Evolutionary conservation across 495 filamentous ascomycete genomes (phyloP).

Genomic region (Hyaloscypha hepaticicola): DNA sequence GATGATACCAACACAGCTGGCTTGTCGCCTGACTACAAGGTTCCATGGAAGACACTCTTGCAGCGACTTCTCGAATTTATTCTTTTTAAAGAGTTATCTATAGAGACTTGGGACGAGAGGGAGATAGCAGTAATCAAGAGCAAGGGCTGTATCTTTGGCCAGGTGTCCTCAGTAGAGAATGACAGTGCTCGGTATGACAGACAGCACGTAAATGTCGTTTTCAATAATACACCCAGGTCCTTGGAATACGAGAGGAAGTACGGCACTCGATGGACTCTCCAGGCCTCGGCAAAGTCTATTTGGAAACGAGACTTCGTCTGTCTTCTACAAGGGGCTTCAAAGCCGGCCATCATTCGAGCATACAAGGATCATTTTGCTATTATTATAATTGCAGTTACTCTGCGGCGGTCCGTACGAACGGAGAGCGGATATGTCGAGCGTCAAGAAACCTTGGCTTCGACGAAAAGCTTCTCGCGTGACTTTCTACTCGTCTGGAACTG

Average conservation of each 20-base stretch:
- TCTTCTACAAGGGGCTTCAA: slow-evolving; percentile 33
- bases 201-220: slow-evolving; percentile 27
- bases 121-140: slow-evolving; percentile 10
- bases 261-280: slow-evolving; percentile 14
- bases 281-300: slow-evolving; percentile 28
- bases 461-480: slow-evolving; percentile 22
- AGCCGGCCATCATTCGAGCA: slow-evolving; percentile 29
- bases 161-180: background rate
- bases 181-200: slow-evolving; percentile 15
- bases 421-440: slow-evolving; percentile 2
- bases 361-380: slow-evolving; percentile 30
- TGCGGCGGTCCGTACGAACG: background rate
- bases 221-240: slow-evolving; percentile 19
- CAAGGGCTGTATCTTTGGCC: slow-evolving; percentile 12
- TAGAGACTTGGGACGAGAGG: slow-evolving; percentile 5
- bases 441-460: slow-evolving; percentile 11
- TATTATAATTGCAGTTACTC: slow-evolving; percentile 30
- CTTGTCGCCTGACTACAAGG: slow-evolving; percentile 9
- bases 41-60: slow-evolving; percentile 5
- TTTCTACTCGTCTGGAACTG: slow-evolving; percentile 33
- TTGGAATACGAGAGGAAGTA: background rate
- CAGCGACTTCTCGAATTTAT: slow-evolving; percentile 1
- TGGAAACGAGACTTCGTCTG: slow-evolving; percentile 32
- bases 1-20: background rate
- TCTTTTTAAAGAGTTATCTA: background rate